Conservation (phyloP, 208 protist genomes). For the Vickermania ingenoplastis region DNA sequence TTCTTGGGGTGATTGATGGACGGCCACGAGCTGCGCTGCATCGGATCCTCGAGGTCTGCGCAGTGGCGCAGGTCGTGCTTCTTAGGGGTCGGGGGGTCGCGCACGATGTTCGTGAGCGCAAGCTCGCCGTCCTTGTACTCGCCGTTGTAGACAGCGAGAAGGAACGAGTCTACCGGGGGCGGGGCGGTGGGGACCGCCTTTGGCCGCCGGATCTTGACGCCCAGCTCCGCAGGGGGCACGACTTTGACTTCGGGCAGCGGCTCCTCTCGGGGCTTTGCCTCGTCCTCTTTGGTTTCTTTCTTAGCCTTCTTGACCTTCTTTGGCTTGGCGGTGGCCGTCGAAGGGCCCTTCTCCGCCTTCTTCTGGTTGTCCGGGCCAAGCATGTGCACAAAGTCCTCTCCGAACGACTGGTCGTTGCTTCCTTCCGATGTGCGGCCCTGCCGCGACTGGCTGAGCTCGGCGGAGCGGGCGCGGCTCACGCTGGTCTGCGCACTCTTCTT, state of each 20-base stretch:
- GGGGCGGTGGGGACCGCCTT: conserved; percentile 1
- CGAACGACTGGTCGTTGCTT: not conserved
- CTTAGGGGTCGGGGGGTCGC: conserved; percentile 16
- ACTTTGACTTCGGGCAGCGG: not conserved
- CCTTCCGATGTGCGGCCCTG: not conserved
- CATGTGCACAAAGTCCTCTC: not conserved
- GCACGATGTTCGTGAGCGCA: conserved; percentile 34
- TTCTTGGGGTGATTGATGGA: conserved; percentile 3
- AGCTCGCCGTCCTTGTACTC: conserved; percentile 32
- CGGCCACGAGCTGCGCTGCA: conserved; percentile 10
- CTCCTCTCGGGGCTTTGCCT: not conserved
- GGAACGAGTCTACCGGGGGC: conserved; percentile 11
- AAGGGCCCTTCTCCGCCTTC: not conserved
- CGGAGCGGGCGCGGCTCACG: not conserved
- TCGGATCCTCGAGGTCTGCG: conserved; percentile 10
- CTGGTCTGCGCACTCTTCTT: not conserved
- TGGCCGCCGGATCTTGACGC: not conserved
- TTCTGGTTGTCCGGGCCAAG: not conserved
- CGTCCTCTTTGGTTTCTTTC: not conserved
- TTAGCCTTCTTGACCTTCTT: conserved; percentile 1
- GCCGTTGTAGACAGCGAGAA: conserved; percentile 33
- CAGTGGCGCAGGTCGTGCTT: not conserved
- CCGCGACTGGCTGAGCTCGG: not conserved
- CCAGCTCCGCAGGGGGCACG: not conserved
- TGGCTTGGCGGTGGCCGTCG: not conserved